Percentiles rank a stretch among this genome's conserved stretches.
Evolutionary conservation across 805 yeast species (phyloP).

Genomic region (Candida pseudofarinosa): DNA sequence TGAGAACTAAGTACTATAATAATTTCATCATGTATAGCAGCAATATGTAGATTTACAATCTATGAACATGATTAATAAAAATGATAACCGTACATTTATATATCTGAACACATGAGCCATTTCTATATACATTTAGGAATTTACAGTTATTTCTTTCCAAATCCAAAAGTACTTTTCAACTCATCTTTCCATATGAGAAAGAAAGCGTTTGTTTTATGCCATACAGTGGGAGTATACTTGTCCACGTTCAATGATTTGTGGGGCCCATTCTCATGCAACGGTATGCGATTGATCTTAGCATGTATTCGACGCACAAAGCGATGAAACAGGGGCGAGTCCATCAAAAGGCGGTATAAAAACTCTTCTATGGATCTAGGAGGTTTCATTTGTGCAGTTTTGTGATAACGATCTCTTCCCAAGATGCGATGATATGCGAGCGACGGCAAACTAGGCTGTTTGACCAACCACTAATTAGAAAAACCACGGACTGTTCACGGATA

Average conservation of each 20-base stretch:
- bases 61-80: no score
- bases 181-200: conserved; percentile 59
- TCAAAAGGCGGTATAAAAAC: conserved; percentile 39
- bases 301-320: conserved; percentile 59
- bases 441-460: no score
- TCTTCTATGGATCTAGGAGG: conserved; percentile 41
- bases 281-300: conserved; percentile 59
- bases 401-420: no score
- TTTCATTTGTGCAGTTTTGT: no score
- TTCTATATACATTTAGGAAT: no score
- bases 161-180: conserved; percentile 49
- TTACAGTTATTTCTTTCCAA: conserved; percentile 29
- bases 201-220: conserved; percentile 60
- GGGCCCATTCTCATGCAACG: conserved; percentile 32
- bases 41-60: no score
- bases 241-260: conserved; percentile 16
- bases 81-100: no score
- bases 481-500: neutral
- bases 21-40: no score
- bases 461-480: neutral
- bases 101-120: no score
- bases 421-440: no score
- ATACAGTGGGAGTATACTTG: conserved; percentile 44
- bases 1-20: no score
- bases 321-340: conserved; percentile 58